These are phyloP conservation scores for Phytophthora kernoviae DNA, from an alignment of 352 stramenopile species.

Conservation along the genomic window DNA sequence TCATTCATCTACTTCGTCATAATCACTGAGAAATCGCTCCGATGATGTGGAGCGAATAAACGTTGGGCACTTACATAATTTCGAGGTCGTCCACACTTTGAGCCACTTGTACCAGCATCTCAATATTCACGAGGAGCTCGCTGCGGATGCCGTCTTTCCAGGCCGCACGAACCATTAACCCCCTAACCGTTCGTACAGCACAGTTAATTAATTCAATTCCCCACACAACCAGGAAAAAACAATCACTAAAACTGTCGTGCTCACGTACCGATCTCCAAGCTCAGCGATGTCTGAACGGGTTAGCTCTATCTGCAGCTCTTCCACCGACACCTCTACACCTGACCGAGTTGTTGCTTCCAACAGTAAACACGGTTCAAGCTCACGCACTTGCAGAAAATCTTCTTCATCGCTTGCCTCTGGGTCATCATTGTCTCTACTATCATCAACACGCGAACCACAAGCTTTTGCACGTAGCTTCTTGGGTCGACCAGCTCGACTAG, in stretches of 20 bases:
- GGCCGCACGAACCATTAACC: conserved; percentile 49
- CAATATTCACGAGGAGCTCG: conserved; percentile 34
- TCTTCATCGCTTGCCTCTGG: conserved; percentile 24
- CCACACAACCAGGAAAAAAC: too few relatives aligned
- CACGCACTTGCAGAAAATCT: conserved; percentile 30
- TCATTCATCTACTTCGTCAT: background rate
- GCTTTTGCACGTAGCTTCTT: conserved; percentile 11
- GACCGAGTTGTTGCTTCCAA: conserved; percentile 71
- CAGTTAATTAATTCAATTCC: conserved; percentile 5
- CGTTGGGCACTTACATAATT: conserved; percentile 55
- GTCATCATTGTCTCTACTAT: conserved; percentile 12
- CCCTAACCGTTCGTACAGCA: conserved; percentile 33
- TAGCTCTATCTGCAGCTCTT: conserved; percentile 74
- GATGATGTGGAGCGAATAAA: background rate
- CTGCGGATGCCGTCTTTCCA: conserved; percentile 48
- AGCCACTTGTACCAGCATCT: conserved; percentile 48
- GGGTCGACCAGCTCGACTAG: conserved; percentile 21
- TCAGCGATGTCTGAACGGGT: conserved; percentile 12
- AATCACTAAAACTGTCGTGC: background rate
- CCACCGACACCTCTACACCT: conserved; percentile 56
- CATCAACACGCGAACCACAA: background rate
- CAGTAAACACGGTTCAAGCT: conserved; percentile 45
- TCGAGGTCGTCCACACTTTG: conserved; percentile 72
- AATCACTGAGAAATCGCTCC: too few relatives aligned
- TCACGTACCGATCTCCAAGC: conserved; percentile 57